Percentiles rank a stretch among this genome's conserved stretches.
Evolutionary conservation across 106 monocot genomes (phyloP).

Genomic region (Gastrodia elata): DNA sequence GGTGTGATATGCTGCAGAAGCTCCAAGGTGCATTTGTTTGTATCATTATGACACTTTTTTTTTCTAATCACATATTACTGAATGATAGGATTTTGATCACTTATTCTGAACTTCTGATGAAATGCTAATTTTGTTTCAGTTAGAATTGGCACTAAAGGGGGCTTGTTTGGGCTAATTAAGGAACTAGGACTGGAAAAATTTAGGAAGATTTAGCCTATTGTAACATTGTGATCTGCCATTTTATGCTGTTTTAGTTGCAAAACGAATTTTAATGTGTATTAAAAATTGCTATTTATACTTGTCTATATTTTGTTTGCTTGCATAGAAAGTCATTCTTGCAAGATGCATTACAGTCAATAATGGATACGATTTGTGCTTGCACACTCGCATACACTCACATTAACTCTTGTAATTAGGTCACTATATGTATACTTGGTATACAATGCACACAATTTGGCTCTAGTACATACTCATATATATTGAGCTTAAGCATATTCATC

Average conservation of each 20-base stretch:
- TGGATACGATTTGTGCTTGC: no score
- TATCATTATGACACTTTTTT: neutral
- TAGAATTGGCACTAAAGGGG: neutral
- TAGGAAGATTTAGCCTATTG: neutral
- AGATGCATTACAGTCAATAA: no score
- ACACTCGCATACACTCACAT: no score
- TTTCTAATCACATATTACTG: neutral
- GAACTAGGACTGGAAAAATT: neutral
- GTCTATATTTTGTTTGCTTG: no score
- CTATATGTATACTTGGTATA: no score
- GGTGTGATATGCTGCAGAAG: neutral
- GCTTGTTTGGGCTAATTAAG: neutral
- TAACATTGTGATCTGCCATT: neutral
- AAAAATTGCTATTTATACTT: no score
- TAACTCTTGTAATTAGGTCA: no score
- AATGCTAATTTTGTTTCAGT: neutral
- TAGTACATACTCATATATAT: no score
- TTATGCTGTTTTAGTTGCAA: neutral
- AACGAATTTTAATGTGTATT: neutral
- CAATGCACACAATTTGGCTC: no score
- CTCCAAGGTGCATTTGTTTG: neutral
- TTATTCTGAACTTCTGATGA: neutral
- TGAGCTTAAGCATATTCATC: no score
- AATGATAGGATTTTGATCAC: neutral
- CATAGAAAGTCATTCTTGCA: no score